These are phyloP conservation scores for Phytophthora pseudosyringae DNA, from an alignment of 352 stramenopile genomes.

Conservation along the genomic window DNA sequence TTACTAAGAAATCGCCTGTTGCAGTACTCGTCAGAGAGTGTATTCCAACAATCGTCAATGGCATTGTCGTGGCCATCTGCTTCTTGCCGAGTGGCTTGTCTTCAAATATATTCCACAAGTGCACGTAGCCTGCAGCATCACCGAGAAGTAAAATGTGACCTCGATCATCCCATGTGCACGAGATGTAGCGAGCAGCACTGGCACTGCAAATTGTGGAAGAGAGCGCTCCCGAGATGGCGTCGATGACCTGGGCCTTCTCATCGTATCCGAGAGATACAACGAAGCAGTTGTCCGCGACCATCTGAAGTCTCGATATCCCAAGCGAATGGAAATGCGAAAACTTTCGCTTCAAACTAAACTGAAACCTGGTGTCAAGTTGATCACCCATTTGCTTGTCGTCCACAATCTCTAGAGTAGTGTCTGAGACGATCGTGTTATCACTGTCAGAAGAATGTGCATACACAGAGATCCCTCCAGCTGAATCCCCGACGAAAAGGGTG, in stretches of 20 bases:
- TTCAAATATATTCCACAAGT: slow-evolving; percentile 73
- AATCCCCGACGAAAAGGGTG: slow-evolving; percentile 72
- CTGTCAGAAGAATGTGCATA: slow-evolving; percentile 40
- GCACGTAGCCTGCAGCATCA: slow-evolving; percentile 54
- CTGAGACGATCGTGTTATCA: background rate
- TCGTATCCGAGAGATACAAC: slow-evolving; percentile 81
- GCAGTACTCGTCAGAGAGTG: slow-evolving; percentile 5
- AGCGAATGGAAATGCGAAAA: slow-evolving; percentile 71
- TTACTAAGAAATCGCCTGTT: slow-evolving; percentile 53
- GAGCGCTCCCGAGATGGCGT: slow-evolving; percentile 64
- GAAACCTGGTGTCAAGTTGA: slow-evolving; percentile 32
- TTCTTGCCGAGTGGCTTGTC: slow-evolving; percentile 63
- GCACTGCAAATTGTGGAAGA: slow-evolving; percentile 63
- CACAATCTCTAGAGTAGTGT: slow-evolving; percentile 14
- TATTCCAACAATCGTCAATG: slow-evolving; percentile 25
- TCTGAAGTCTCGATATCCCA: slow-evolving; percentile 56
- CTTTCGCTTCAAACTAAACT: slow-evolving; percentile 71
- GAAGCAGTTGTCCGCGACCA: slow-evolving; percentile 73
- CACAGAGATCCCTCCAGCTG: slow-evolving; percentile 61
- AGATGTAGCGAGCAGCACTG: slow-evolving; percentile 57
- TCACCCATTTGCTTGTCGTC: slow-evolving; percentile 17
- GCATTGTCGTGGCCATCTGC: slow-evolving; percentile 29
- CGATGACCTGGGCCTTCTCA: slow-evolving; percentile 72
- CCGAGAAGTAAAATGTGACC: slow-evolving; percentile 61
- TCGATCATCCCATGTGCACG: slow-evolving; percentile 63